Evolutionary conservation across 768 basidiomycete species (phyloP), one percentile per base, ranked within the genome.

Genomic region (Tricholoma terreum): DNA sequence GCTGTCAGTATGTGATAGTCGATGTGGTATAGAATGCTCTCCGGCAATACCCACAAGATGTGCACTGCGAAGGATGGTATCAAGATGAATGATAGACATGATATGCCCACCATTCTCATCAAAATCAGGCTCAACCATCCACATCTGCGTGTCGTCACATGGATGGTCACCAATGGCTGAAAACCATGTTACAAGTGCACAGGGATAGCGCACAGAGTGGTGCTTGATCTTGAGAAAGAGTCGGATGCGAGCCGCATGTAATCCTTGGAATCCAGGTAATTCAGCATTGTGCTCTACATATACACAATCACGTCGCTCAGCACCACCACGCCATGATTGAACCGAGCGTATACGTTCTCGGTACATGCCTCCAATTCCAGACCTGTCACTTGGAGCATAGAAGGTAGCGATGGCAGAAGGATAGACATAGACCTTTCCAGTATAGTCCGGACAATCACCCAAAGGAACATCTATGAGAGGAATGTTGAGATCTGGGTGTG

Each of bases 71-170:
- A 61, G 36, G 6, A 61, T 61, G 24, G 38, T 21, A 15, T 57
- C 52, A 6, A 66, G 14, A 49, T 69, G 64, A 22, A 69, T 61
- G 4, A 69, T 46, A 5, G 43, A 56, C 35, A 62, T 55, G 2
- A 57, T 53, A 5, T 46, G 50, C 1, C 14, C 21, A 10, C 53
- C 58, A 15, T 53, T 43, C 11, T 40, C 50, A 36, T 54, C 30
- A 7, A 34, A 55, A n/a, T 70, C 62, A 0, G 64, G 67, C n/a
- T 60, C 53, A 0, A 71, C 66, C 42, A 64, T 56, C 68, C 95
- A 98, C 74, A 92, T 98, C 45, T 85, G 93, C 73, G 66, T 70
- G 4, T 59, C 57, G 2, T 33, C 7, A 50, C 65, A 61, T 11
- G 70, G 66, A 4, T 35, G 22, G 12, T 62, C 57, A 1, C 52